Evolutionary conservation across 2,329 filamentous ascomycete species (phyloP), one percentile per base, ranked within the genome.

Genomic region (Fusarium tanahbumbuense): DNA sequence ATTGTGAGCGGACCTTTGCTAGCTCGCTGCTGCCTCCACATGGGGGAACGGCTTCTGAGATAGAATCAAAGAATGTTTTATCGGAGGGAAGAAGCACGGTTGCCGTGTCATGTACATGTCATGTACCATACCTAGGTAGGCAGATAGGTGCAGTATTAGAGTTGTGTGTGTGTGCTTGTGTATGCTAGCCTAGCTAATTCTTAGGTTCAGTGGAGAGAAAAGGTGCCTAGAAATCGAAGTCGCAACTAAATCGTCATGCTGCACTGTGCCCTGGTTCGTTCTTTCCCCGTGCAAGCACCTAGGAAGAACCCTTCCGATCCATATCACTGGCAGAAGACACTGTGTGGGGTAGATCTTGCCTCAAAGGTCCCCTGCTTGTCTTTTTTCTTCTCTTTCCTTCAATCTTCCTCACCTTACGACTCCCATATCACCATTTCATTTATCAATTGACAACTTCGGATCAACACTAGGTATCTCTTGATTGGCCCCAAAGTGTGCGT

Each of bases 21-120:
- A 73, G 71, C 61, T 58, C 42, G 41, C 63, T 68, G 56, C 69
- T 64, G 63, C 56, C 69, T 66, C 71, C 71, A 70, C 66, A 68
- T 72, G 56, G 48, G 55, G 62, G 41, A 73, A 59, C 50, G 57
- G 55, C 52, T 63, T 60, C 67, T 71, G 48, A 60, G 56, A 70
- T 58, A 30, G 41, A 40, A 23, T 18, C 49, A 28, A 27, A 64
- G 58, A 63, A 60, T 60, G 44, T 46, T 41, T 53, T 62, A 61
- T 53, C 57, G 47, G 58, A 55, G 53, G 60, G 41, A 44, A 46
- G 34, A 45, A 55, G 32, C 37, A 49, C 61, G 34, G 46, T 53
- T 65, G 15, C 61, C 44, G 37, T 60, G 42, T 40, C 34, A 61
- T 47, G 42, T 54, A 28, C 42, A 47, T 40, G 50, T 44, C 4